Conservation (phyloP, 1,284 basidiomycete genomes). For the Serendipita sp. region DNA sequence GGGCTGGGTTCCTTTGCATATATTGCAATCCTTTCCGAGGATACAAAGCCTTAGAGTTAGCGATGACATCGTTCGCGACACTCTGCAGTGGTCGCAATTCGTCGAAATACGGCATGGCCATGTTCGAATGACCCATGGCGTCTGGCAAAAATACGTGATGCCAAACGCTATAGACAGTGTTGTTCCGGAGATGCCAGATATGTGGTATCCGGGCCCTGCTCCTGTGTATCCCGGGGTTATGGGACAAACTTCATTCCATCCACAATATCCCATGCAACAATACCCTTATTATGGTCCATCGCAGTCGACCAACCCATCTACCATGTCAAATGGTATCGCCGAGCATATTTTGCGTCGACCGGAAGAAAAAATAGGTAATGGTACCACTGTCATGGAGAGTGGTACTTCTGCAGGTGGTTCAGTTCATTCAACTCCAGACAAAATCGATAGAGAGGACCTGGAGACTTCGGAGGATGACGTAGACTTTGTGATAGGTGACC, state of each 20-base stretch:
- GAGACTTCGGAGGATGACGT: constrained; percentile 7
- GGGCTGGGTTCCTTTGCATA: not conserved
- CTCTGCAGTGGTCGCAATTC: constrained; percentile 1
- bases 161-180: not conserved
- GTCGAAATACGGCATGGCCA: not conserved
- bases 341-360: constrained; percentile 4
- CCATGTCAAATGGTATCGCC: not conserved
- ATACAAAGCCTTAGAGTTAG: not conserved
- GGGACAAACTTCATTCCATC: not conserved
- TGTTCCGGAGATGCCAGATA: not conserved
- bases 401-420: constrained; percentile 3
- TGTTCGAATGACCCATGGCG: not conserved
- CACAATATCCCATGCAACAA: not conserved
- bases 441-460: not conserved
- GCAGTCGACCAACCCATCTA: not conserved
- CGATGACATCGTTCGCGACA: not conserved
- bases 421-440: constrained; percentile 3
- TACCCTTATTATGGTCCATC: not conserved
- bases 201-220: not conserved
- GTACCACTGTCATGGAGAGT: not conserved
- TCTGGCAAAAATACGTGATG: not conserved
- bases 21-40: constrained; percentile 1
- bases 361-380: not conserved
- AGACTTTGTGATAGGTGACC: constrained; percentile 1
- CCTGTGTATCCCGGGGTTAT: not conserved